Evolutionary conservation across 805 yeast genomes (phyloP), one percentile per base, ranked within the genome.

Genomic region (Starmerella stellata): DNA sequence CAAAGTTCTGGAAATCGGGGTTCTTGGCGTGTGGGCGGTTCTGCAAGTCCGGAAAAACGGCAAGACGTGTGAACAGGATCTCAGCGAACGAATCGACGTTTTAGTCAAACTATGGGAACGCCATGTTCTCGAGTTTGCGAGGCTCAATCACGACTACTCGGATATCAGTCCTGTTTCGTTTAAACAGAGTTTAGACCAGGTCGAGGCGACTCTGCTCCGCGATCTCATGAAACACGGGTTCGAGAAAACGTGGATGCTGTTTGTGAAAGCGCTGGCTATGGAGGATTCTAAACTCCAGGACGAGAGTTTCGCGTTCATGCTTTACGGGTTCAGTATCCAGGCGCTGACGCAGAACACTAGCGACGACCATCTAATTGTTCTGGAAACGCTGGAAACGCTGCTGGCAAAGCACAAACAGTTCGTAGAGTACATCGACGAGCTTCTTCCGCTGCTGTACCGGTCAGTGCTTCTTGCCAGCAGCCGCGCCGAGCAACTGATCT

Each of bases 261-360:
- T 82, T 44, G 73, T 78, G 8, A 76, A 77, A 37, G 94, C 80
- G 0, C 63, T 83, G 45, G 75, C 90, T 2, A 48, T 56, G 0
- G 53, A 64, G 11, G 62, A 78, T 16, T 54, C 61, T 4, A 58
- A 62, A 2, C 62, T 71, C 27, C 54, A 80, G 4, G 72, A 67
- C 9, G 83, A 75, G 44, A 60, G 71, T 44, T 75, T 78, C 56
- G 78, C 37, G 15, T 14, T 81, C 52, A 75, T 83, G 23, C 55
- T 85, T 30, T 79, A 78, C 58, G 79, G 94, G 9, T 78, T 80
- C 47, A 81, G 94, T 53, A 65, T 83, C 35, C 93, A 80, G 48
- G 70, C 77, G 1, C 62, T 83, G 44, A 35, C 19, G 16, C 27
- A 7, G 18, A 4, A 15, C 29, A 30, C 15, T 4, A 37, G 44